Base-by-base conservation (phyloP, 768 basidiomycete genomes). In the Leccinum longicurvipes region DNA sequence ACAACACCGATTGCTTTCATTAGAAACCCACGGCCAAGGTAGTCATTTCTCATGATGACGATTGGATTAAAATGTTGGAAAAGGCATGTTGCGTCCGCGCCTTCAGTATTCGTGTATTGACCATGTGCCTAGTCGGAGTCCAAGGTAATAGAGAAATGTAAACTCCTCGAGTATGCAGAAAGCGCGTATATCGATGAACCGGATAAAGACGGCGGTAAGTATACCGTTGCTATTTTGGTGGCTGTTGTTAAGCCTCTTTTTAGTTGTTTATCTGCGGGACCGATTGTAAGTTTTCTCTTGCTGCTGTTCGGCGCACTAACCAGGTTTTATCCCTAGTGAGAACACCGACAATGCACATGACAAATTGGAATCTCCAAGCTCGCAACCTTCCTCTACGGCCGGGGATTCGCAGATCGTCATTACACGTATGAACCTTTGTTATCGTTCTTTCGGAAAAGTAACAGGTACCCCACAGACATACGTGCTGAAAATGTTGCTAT, bases 61-160 rank as follows among this genome's bases (percentile, higher is more conserved):
- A 55, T 10, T 61, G 60, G 60, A n/a, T 59, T 9, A 15, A 41
- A n/a, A 61, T 61, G 54, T 9, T 55, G 3, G 15, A 53, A 23
- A 29, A 21, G 48, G 57, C 34, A 23, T n/a, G 21, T 2, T 24
- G 23, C 8, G 1, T 19, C 7, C 9, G 14, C 7, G 9, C 27
- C 23, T n/a, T 32, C 24, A 3, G 10, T 3, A 19, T 34, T 6
- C 12, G 2, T 0, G 19, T 2, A 4, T 9, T 50, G 29, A 59
- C 36, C 15, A 21, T 28, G 1, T 2, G 1, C n/a, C 24, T 11
- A 55, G 60, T 6, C 10, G 39, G n/a, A 25, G 7, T 50, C n/a
- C 25, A 53, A 45, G 17, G 17, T 51, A 8, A 12, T 50, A 17
- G 31, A 36, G 48, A 34, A 57, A 24, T 29, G n/a, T 23, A 23